phyloP scores from a whole-genome alignment of 2,329 filamentous ascomycete species.

The Fusarium napiforme region DNA sequence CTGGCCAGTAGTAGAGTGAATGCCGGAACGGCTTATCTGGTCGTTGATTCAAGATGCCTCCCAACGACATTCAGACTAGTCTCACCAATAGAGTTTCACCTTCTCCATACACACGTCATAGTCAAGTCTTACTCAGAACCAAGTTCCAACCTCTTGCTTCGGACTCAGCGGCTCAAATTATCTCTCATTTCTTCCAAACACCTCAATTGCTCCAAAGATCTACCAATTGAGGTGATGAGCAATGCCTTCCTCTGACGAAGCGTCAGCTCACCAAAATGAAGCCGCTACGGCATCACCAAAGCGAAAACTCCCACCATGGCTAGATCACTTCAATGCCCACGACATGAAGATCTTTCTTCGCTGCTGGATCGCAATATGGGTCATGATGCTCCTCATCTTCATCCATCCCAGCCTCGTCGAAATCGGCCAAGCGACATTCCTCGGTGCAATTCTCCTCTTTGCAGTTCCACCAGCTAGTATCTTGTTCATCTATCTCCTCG shows the following conservation, averaged over 20 bases:
- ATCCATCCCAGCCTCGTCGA: constrained; percentile 54
- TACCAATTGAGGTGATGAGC: not conserved
- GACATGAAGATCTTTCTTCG: constrained; percentile 60
- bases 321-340: constrained; percentile 58
- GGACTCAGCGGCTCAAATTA: not conserved
- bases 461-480: constrained; percentile 59
- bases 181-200: not conserved
- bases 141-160: not conserved
- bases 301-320: constrained; percentile 46
- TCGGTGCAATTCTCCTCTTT: constrained; percentile 55
- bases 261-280: constrained; percentile 1
- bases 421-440: constrained; percentile 59
- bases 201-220: not conserved
- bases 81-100: not conserved
- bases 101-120: constrained; percentile 16
- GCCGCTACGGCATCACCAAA: not conserved
- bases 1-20: not conserved
- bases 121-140: not conserved
- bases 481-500: constrained; percentile 58
- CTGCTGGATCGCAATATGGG: constrained; percentile 59
- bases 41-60: not conserved
- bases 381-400: constrained; percentile 57
- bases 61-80: not conserved
- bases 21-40: rapidly evolving
- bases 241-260: constrained; percentile 10